Evolutionary conservation across 192 early-diverging fungal genomes (phyloP).

Genomic region (Spizellomyces sp.): DNA sequence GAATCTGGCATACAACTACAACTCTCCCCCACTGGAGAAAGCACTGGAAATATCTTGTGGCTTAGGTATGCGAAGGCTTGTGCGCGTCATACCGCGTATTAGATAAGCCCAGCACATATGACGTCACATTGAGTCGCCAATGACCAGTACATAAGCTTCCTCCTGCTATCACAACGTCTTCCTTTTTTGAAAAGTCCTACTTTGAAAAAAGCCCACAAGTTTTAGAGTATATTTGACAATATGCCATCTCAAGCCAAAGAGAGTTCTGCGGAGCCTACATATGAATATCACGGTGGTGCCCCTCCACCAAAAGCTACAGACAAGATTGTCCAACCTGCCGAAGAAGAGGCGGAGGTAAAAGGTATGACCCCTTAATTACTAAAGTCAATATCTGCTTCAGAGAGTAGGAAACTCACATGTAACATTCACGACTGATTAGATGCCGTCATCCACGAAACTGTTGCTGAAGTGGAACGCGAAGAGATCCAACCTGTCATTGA

Average conservation of each 20-base stretch:
- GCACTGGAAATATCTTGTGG: no score
- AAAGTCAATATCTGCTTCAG: neutral
- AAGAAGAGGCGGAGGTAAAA: slow-evolving; percentile 18
- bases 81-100: no score
- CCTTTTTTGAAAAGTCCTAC: no score
- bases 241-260: neutral
- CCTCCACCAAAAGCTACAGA: slow-evolving; percentile 28
- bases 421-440: neutral
- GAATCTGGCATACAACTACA: no score
- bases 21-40: no score
- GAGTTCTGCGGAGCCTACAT: slow-evolving; percentile 9
- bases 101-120: no score
- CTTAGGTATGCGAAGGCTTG: no score
- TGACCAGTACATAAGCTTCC: no score
- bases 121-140: no score
- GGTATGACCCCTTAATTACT: neutral
- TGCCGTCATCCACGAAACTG: slow-evolving; percentile 30
- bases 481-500: slow-evolving; percentile 37
- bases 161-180: no score
- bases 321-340: slow-evolving; percentile 10
- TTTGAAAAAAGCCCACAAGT: no score
- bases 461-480: slow-evolving; percentile 25
- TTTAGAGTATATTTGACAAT: no score
- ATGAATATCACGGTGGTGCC: slow-evolving; percentile 32
- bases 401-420: neutral